Evolutionary conservation across 1,284 basidiomycete species (phyloP).

Genomic region (Cryptococcus sp.): DNA sequence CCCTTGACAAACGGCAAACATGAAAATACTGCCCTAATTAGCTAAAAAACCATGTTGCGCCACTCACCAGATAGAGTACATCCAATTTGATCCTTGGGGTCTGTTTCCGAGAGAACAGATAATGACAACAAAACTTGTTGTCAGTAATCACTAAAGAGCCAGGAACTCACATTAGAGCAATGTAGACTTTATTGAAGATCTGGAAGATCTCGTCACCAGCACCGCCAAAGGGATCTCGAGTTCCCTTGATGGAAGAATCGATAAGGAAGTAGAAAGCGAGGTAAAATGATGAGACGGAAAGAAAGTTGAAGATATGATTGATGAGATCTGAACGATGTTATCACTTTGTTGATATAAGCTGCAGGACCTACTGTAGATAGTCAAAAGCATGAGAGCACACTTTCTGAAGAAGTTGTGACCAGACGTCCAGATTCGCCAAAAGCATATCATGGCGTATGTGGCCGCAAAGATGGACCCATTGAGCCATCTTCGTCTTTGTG

Average conservation of each 20-base stretch:
- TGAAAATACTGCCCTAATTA: constrained; percentile 56
- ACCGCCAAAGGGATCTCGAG: constrained; percentile 67
- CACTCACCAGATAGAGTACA: constrained; percentile 67
- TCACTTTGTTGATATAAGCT: not conserved
- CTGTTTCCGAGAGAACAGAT: constrained; percentile 63
- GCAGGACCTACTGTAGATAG: constrained; percentile 36
- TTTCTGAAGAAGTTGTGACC: constrained; percentile 83
- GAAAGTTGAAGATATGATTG: constrained; percentile 50
- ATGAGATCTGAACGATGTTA: constrained; percentile 21
- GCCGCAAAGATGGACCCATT: constrained; percentile 69
- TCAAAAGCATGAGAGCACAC: constrained; percentile 63
- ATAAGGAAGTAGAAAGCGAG: constrained; percentile 55
- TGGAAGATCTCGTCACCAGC: constrained; percentile 73
- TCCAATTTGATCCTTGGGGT: constrained; percentile 81
- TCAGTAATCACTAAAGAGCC: constrained; percentile 51
- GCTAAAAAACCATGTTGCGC: constrained; percentile 59
- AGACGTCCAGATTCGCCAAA: constrained; percentile 82
- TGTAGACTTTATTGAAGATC: constrained; percentile 61
- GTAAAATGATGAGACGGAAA: constrained; percentile 66
- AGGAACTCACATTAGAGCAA: constrained; percentile 52
- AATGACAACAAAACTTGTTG: constrained; percentile 26
- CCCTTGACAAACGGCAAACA: constrained; percentile 42
- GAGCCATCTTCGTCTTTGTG: constrained; percentile 82
- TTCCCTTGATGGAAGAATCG: constrained; percentile 57
- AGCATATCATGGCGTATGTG: constrained; percentile 77